Evolutionary conservation across 2,329 filamentous ascomycete genomes (phyloP), one percentile per base, ranked within the genome.

Genomic region (Hypoxylon sp.): DNA sequence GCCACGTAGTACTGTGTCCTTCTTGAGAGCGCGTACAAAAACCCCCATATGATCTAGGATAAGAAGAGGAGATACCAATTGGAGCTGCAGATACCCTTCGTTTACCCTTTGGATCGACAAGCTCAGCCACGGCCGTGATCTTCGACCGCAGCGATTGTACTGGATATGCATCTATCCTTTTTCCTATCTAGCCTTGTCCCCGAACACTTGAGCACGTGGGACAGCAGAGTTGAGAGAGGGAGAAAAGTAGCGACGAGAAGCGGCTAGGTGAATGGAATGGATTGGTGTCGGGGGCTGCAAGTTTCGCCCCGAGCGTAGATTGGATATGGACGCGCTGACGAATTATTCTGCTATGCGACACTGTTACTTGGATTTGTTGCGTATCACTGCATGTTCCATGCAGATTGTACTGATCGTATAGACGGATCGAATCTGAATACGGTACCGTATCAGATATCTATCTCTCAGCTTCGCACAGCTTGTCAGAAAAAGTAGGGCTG

Each of bases 41-140:
- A 30, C 23, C 23, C 49, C 45, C 38, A 43, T 55, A 44, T 53
- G 51, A 51, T 51, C 41, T 51, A 42, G n/a, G n/a, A n/a, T n/a
- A n/a, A n/a, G 46, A 41, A 25, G 29, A 52, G 23, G 27, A 42
- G 35, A 54, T 57, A 43, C 54, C 55, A 55, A 51, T 51, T 54
- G 57, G 48, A 56, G 47, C 55, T 61, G 58, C 58, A 56, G 49
- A 61, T 59, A 57, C 44, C 58, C 55, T 58, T 53, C 37, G 12
- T 20, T 45, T 27, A 36, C 32, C 43, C 38, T 50, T 40, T 53
- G 5, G 54, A 55, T 60, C 57, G 54, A 53, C 54, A 30, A 25
- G 40, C 55, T 59, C 35, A 41, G 55, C 51, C 55, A 51, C 55
- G 43, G 30, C 36, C 51, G 27, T 19, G 21, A 51, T 55, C 47